Evolutionary conservation across 257 asterid genomes (phyloP), one percentile per base, ranked within the genome.

Genomic region (Thymus quinquecostatus): DNA sequence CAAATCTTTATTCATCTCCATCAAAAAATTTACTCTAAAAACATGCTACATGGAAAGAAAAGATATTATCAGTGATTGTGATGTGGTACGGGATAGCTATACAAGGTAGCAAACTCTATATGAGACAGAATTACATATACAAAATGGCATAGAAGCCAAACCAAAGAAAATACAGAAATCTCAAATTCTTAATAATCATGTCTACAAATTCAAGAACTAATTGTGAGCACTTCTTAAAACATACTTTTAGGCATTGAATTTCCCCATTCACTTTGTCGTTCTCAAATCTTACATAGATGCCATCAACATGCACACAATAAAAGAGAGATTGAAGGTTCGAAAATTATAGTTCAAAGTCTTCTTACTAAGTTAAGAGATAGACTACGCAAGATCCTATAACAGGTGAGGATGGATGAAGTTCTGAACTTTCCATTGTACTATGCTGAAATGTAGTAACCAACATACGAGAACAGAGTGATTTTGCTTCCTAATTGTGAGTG

Each of bases 391-490:
- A 41, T n/a, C 58, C 40, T n/a, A n/a, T 51, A 61, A 41, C 68
- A 76, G 47, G 53, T 30, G 45, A 51, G 56, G 30, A 60, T 51
- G 47, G 40, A 41, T 59, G 66, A n/a, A 29, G 43, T 69, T 62
- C 38, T 27, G 68, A 38, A 30, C 29, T 32, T 32, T 59, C n/a
- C n/a, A 41, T 2, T 6, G 11, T 62, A 61, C 40, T 41, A 72
- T 60, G 48, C 59, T 33, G 49, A 68, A 49, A 65, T 32, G 5
- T 14, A 30, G 44, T 27, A 7, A 41, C 60, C 45, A 57, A 48
- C 9, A 47, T 11, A 70, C n/a, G 38, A 10, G 29, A 65, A 10
- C 44, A 28, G 27, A 28, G 40, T 63, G 50, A n/a, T 73, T 36
- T 51, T 14, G 44, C 27, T 58, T 10, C 40, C 30, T 47, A 71